Conservation (phyloP, 306 rosid genomes). For the Sphenostylis stenocarpa region DNA sequence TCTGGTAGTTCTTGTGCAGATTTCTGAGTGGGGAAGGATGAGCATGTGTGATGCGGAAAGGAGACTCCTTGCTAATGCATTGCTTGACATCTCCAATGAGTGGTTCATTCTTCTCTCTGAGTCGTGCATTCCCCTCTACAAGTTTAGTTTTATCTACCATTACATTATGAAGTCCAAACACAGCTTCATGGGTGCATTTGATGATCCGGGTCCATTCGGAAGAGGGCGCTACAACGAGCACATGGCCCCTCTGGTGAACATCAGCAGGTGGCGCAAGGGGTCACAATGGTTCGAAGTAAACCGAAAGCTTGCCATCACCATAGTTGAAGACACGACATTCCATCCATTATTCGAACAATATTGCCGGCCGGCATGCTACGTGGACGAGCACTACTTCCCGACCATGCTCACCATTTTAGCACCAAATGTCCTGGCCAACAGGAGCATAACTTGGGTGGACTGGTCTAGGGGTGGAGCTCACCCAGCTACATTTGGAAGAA, state of each 20-base stretch:
- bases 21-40: constrained; percentile 96
- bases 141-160: constrained; percentile 56
- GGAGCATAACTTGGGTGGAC: constrained; percentile 96
- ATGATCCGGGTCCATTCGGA: constrained; percentile 82
- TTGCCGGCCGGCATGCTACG: constrained; percentile 85
- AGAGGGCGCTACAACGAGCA: constrained; percentile 78
- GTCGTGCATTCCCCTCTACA: constrained; percentile 88
- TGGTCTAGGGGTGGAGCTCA: constrained; percentile 99
- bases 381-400: constrained; percentile 96
- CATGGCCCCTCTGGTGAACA: constrained; percentile 75
- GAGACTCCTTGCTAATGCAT: constrained; percentile 88
- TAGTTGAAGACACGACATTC: constrained; percentile 61
- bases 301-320: constrained; percentile 70
- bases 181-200: constrained; percentile 77
- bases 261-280: constrained; percentile 92
- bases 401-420: constrained; percentile 82
- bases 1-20: constrained; percentile 44
- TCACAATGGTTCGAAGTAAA: constrained; percentile 92
- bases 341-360: constrained; percentile 61
- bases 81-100: constrained; percentile 86
- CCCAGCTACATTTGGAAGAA: constrained; percentile 81
- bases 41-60: constrained; percentile 96
- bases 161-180: constrained; percentile 64
- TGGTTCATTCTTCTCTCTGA: constrained; percentile 86
- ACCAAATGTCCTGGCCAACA: constrained; percentile 57